Evolutionary conservation across 2,329 filamentous ascomycete genomes (phyloP).

Genomic region (Beauveria sp.): DNA sequence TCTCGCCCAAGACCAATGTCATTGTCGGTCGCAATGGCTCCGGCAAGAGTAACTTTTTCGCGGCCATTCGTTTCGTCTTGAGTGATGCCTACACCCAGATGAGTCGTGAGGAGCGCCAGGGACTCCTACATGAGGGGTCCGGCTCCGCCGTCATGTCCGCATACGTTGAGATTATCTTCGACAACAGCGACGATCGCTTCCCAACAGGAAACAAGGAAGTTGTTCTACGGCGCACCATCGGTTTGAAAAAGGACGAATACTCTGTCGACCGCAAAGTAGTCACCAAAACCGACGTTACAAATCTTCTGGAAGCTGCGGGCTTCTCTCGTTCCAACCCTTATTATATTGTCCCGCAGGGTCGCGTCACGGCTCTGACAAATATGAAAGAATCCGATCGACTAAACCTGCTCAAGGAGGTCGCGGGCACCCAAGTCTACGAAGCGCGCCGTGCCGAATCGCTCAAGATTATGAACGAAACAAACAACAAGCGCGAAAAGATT

Average conservation of each 20-base stretch:
- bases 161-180: conserved; percentile 99
- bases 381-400: conserved; percentile 95
- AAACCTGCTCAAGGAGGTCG: conserved; percentile 92
- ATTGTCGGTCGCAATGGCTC: conserved; percentile 99
- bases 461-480: conserved; percentile 95
- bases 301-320: conserved; percentile 88
- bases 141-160: conserved; percentile 97
- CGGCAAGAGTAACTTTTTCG: conserved; percentile 99
- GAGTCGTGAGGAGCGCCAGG: conserved; percentile 90
- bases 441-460: conserved; percentile 81
- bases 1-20: conserved; percentile 95
- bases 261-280: conserved; percentile 95
- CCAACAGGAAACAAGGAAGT: conserved; percentile 88
- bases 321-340: conserved; percentile 97
- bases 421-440: conserved; percentile 95
- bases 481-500: conserved; percentile 89
- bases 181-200: conserved; percentile 94
- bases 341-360: conserved; percentile 97
- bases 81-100: conserved; percentile 97
- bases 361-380: conserved; percentile 91
- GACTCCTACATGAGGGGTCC: conserved; percentile 93
- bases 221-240: conserved; percentile 86
- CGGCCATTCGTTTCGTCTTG: conserved; percentile 94
- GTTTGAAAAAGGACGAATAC: conserved; percentile 97
- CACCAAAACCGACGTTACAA: conserved; percentile 89